phyloP scores from a whole-genome alignment of 2,329 filamentous ascomycete species.

The Aotearoamyces nothofagi region DNA sequence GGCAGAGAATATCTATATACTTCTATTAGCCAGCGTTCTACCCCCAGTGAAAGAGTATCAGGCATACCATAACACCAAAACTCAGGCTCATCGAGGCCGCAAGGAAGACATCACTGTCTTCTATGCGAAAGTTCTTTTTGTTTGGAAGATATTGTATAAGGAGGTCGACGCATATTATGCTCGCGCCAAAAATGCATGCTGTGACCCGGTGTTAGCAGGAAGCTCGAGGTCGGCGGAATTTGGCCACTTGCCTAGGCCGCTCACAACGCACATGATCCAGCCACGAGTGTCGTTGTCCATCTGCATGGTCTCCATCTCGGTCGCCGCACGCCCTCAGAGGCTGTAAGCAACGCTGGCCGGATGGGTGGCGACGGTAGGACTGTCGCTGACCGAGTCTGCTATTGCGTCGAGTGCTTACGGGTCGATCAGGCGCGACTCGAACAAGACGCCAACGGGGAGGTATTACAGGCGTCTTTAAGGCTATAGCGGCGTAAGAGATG shows the following conservation, averaged over 20 bases:
- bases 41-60: background rate
- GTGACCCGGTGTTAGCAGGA: constrained; percentile 4
- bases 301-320: constrained; percentile 7
- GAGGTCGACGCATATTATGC: constrained; percentile 76
- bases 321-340: no score
- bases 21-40: constrained; percentile 2
- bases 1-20: constrained; percentile 69
- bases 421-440: no score
- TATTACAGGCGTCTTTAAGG: no score
- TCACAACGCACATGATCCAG: constrained; percentile 86
- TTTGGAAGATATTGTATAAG: constrained; percentile 59
- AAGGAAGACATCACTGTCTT: constrained; percentile 78
- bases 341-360: no score
- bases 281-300: constrained; percentile 73
- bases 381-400: no score
- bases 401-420: no score
- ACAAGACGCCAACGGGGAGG: no score
- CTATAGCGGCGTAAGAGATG: no score
- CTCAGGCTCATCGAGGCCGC: constrained; percentile 81
- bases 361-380: no score
- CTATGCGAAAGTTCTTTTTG: constrained; percentile 66
- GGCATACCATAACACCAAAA: constrained; percentile 83
- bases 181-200: constrained; percentile 59
- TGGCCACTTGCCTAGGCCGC: constrained; percentile 44
- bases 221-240: background rate